Conservation (phyloP, 208 protist genomes). For the Leishmania braziliensis region DNA sequence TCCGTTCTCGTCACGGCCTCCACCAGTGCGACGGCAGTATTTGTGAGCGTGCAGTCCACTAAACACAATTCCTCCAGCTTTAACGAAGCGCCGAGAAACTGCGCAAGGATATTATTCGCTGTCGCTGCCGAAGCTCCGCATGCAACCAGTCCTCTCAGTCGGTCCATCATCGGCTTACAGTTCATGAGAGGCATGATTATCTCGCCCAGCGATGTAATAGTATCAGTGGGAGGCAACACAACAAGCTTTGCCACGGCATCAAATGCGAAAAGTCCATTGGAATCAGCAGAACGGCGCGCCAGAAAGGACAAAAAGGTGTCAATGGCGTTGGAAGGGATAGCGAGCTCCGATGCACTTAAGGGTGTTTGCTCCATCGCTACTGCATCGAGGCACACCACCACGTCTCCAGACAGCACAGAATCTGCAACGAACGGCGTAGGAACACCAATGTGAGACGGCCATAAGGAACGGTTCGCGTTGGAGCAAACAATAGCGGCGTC, state of each 20-base stretch:
- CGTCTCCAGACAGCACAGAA: neutral
- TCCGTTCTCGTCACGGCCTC: constrained; percentile 24
- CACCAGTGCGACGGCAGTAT: constrained; percentile 15
- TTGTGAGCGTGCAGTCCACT: constrained; percentile 17
- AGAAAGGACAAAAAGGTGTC: constrained; percentile 18
- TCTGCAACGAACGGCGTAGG: constrained; percentile 3
- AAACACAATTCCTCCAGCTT: constrained; percentile 17
- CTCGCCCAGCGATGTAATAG: constrained; percentile 13
- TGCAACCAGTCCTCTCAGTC: neutral
- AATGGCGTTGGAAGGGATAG: constrained; percentile 17
- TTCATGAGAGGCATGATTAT: constrained; percentile 12
- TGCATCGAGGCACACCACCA: constrained; percentile 9
- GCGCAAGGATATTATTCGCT: neutral
- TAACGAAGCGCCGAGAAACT: neutral
- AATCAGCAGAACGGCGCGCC: constrained; percentile 16
- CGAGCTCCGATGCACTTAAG: constrained; percentile 1
- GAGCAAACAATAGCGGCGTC: constrained; percentile 60
- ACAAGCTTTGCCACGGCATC: constrained; percentile 10
- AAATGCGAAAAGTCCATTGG: neutral
- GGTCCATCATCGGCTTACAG: constrained; percentile 17
- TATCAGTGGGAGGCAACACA: constrained; percentile 8
- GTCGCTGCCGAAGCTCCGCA: constrained; percentile 10
- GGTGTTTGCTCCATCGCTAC: neutral
- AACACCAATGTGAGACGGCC: constrained; percentile 27
- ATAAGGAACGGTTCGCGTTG: constrained; percentile 46